phyloP scores from a whole-genome alignment of 192 early-diverging fungal species.

The Entrophospora sp. region DNA sequence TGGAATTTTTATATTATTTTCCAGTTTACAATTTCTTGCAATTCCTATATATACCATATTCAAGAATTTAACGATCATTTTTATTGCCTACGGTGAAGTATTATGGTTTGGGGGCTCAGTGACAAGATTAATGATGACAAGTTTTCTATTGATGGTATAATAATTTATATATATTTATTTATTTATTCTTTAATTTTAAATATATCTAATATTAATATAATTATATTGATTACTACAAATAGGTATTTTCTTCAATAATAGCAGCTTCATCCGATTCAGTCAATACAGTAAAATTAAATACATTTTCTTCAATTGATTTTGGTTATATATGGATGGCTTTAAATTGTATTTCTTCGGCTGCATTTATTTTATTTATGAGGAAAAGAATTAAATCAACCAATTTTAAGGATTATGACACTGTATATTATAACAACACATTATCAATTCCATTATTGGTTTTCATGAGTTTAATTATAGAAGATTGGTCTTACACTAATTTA shows the following conservation, averaged over 20 bases:
- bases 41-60: slow-evolving; percentile 96
- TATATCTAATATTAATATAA: neutral
- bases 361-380: slow-evolving; percentile 87
- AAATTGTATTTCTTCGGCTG: slow-evolving; percentile 87
- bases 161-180: too few relatives aligned
- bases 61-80: slow-evolving; percentile 97
- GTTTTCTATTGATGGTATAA: slow-evolving; percentile 78
- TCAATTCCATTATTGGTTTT: slow-evolving; percentile 71
- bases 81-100: slow-evolving; percentile 90
- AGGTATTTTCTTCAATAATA: slow-evolving; percentile 78
- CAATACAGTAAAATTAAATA: slow-evolving; percentile 15
- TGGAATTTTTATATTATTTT: too few relatives aligned
- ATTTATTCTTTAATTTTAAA: too few relatives aligned
- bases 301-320: slow-evolving; percentile 22
- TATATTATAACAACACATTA: slow-evolving; percentile 94
- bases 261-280: slow-evolving; percentile 73
- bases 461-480: slow-evolving; percentile 59
- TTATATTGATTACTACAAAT: too few relatives aligned
- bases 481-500: slow-evolving; percentile 57
- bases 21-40: slow-evolving; percentile 74
- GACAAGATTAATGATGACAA: slow-evolving; percentile 69
- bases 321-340: slow-evolving; percentile 85
- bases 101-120: slow-evolving; percentile 73
- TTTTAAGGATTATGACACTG: slow-evolving; percentile 98
- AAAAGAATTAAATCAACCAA: slow-evolving; percentile 76